Evolutionary conservation across 345 rosid species (phyloP), one percentile per base, ranked within the genome.

Genomic region (Sapria himalayana): DNA sequence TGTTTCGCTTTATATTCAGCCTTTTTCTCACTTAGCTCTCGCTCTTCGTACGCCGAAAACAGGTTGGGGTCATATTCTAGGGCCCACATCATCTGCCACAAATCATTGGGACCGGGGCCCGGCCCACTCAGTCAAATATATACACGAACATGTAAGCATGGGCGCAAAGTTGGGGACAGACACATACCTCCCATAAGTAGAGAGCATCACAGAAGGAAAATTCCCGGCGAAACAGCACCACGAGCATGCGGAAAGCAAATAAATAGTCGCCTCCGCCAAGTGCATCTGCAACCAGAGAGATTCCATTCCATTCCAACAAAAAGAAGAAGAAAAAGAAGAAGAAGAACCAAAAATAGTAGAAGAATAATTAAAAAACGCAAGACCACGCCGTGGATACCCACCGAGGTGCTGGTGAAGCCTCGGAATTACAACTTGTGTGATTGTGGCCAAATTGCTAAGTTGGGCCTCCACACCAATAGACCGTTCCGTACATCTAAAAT

Each of bases 41-140:
- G 50, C 15, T 89, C 79, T 61, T 82, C 98, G 25, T 82, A 89
- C 13, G 71, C n/a, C 15, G 41, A 51, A 49, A 67, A 84, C 69
- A 74, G 50, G 41, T 74, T 92, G 1, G 98, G 98, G 37, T 89
- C 91, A 20, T 79, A 89, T 57, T 89, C 95, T 45, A 89, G 67
- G 34, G 95, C 95, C 95, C 98, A 89, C 98, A 89, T 89, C 98
- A 89, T 89, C 98, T 89, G 86, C 52, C 8, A 29, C 42, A 41
- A 20, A 48, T 44, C n/a, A n/a, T n/a, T n/a, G n/a, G n/a, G n/a
- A n/a, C n/a, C n/a, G n/a, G n/a, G n/a, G n/a, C n/a, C n/a, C n/a
- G n/a, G n/a, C n/a, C n/a, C n/a, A n/a, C n/a, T n/a, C n/a, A n/a
- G n/a, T n/a, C n/a, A n/a, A n/a, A n/a, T n/a, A n/a, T n/a, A n/a